phyloP scores from a whole-genome alignment of 225 moss, liverwort and hornwort genomes.

The Ulota crispa region DNA sequence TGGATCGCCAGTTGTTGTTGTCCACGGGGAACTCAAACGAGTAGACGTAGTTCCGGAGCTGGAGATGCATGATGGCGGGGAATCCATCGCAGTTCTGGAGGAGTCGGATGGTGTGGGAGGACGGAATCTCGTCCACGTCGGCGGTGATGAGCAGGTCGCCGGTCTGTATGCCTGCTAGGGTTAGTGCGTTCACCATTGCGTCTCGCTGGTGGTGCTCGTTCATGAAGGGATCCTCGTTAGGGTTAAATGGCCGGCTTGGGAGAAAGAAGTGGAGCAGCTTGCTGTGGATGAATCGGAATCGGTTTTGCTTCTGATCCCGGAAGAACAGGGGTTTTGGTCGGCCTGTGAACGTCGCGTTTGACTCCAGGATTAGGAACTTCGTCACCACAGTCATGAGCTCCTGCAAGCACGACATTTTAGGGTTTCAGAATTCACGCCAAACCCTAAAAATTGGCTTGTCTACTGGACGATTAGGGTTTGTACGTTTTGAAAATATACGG shows the following conservation, averaged over 20 bases:
- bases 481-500: no score
- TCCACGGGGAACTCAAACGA: constrained; percentile 79
- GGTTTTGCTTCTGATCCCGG: constrained; percentile 39
- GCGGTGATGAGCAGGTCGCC: constrained; percentile 77
- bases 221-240: constrained; percentile 56
- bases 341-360: constrained; percentile 79
- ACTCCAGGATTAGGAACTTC: constrained; percentile 73
- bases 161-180: constrained; percentile 42
- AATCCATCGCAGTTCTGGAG: constrained; percentile 77
- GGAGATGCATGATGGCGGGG: constrained; percentile 64
- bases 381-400: constrained; percentile 66
- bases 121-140: constrained; percentile 78
- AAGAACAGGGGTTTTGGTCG: constrained; percentile 61
- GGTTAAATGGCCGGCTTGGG: constrained; percentile 33
- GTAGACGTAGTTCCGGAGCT: constrained; percentile 68
- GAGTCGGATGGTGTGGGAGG: constrained; percentile 62
- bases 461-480: no score
- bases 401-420: constrained; percentile 24
- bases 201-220: constrained; percentile 53
- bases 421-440: neutral
- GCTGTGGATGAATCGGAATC: constrained; percentile 55
- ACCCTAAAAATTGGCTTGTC: no score
- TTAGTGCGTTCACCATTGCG: constrained; percentile 41
- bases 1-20: constrained; percentile 64
- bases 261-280: constrained; percentile 53